Evolutionary conservation across 495 filamentous ascomycete species (phyloP).

Genomic region (Umbilicaria muhlenbergii): DNA sequence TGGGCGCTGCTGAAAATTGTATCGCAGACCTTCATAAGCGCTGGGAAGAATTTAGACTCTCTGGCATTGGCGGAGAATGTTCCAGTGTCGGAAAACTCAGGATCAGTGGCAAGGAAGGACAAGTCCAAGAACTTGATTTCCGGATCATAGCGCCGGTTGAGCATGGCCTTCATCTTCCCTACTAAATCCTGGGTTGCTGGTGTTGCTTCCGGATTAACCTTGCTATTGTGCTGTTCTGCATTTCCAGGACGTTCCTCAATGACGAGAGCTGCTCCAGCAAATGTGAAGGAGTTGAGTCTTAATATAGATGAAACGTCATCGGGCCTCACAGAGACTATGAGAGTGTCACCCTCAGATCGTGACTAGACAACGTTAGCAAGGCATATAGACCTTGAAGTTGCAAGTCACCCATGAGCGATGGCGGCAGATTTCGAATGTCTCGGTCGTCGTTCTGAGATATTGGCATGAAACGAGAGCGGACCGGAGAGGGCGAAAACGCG

Average conservation of each 20-base stretch:
- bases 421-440: constrained; percentile 23
- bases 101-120: constrained; percentile 54
- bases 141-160: constrained; percentile 57
- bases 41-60: constrained; percentile 80
- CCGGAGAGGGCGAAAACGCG: constrained; percentile 34
- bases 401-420: constrained; percentile 30
- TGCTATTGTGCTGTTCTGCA: constrained; percentile 24
- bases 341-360: constrained; percentile 48
- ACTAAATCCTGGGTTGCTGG: constrained; percentile 22
- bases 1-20: constrained; percentile 47
- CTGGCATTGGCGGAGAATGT: constrained; percentile 55
- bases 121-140: constrained; percentile 63
- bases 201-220: constrained; percentile 20
- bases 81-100: constrained; percentile 49
- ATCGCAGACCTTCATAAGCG: constrained; percentile 68
- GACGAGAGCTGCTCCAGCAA: constrained; percentile 43
- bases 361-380: constrained; percentile 67
- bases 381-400: constrained; percentile 37
- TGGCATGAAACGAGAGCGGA: constrained; percentile 42
- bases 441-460: constrained; percentile 41
- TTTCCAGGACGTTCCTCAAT: constrained; percentile 29
- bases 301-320: constrained; percentile 45
- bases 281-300: constrained; percentile 45
- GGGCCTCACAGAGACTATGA: constrained; percentile 49
- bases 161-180: constrained; percentile 35